phyloP scores from a whole-genome alignment of 306 rosid species.

The Lathyrus aphaca region DNA sequence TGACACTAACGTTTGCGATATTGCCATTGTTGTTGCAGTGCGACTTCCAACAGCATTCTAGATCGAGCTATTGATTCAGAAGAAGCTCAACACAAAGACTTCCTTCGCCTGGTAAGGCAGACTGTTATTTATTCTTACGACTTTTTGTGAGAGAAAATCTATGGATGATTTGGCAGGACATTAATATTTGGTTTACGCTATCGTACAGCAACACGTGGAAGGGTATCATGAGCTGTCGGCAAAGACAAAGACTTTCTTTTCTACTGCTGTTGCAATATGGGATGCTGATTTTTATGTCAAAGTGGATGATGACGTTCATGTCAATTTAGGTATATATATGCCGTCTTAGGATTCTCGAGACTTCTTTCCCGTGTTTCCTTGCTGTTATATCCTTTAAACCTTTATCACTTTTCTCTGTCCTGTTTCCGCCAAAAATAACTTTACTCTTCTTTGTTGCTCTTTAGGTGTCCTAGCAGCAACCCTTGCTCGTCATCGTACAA shows the following conservation, averaged over 20 bases:
- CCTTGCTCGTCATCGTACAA: constrained; percentile 82
- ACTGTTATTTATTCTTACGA: constrained; percentile 31
- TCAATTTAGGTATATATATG: constrained; percentile 76
- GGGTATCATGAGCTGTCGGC: constrained; percentile 98
- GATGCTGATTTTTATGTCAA: constrained; percentile 97
- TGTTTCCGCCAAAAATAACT: constrained; percentile 12
- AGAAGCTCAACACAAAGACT: constrained; percentile 75
- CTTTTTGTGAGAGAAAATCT: constrained; percentile 16
- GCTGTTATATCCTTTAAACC: constrained; percentile 9
- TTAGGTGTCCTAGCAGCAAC: constrained; percentile 89
- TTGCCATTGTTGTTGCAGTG: constrained; percentile 58
- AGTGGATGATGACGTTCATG: constrained; percentile 98
- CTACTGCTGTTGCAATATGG: constrained; percentile 87
- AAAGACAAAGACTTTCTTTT: constrained; percentile 87
- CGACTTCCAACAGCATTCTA: constrained; percentile 96
- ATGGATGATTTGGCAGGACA: constrained; percentile 27
- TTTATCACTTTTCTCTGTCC: constrained; percentile 17
- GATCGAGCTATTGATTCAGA: constrained; percentile 98
- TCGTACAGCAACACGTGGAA: constrained; percentile 88
- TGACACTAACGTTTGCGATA: constrained; percentile 48
- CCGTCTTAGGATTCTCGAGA: constrained; percentile 18
- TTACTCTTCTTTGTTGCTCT: constrained; percentile 26
- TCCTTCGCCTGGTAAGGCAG: constrained; percentile 55
- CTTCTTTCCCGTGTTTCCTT: constrained; percentile 22
- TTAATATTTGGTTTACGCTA: constrained; percentile 38